phyloP scores from a whole-genome alignment of 345 rosid species.

The Citrus medica region DNA sequence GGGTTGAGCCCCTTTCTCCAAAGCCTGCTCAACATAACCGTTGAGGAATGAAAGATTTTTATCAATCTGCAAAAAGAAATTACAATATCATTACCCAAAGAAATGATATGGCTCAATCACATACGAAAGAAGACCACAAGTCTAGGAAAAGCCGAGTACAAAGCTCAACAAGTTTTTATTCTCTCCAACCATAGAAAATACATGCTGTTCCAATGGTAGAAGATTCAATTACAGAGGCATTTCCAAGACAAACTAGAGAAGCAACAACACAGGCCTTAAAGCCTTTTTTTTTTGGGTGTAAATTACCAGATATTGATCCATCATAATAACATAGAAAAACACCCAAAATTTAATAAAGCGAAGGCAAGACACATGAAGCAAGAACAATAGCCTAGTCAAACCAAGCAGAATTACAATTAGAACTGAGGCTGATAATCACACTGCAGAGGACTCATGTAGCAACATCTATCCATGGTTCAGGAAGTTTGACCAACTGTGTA shows the following conservation, averaged over 20 bases:
- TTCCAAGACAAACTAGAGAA: not conserved
- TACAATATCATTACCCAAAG: not conserved
- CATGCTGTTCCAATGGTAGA: not conserved
- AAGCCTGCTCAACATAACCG: conserved; percentile 60
- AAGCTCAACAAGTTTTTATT: not conserved
- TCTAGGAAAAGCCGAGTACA: not conserved
- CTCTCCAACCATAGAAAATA: not conserved
- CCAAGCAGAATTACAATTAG: not conserved
- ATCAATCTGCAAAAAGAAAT: conserved; percentile 61
- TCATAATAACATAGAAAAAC: not conserved
- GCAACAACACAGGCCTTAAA: not conserved
- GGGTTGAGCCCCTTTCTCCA: conserved; percentile 79
- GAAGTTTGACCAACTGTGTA: not conserved
- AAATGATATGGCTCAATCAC: not conserved
- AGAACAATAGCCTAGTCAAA: not conserved
- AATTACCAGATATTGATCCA: not conserved
- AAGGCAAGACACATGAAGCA: not conserved
- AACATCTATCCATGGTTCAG: not conserved
- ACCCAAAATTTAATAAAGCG: not conserved
- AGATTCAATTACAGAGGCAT: not conserved
- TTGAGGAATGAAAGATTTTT: conserved; percentile 73
- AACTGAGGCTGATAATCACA: not conserved
- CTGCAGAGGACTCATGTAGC: not conserved
- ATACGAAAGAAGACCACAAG: not conserved
- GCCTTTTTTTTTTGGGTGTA: not conserved